Evolutionary conservation across 1,284 basidiomycete genomes (phyloP), one percentile per base, ranked within the genome.

Genomic region (Heterobasidion parviporum): DNA sequence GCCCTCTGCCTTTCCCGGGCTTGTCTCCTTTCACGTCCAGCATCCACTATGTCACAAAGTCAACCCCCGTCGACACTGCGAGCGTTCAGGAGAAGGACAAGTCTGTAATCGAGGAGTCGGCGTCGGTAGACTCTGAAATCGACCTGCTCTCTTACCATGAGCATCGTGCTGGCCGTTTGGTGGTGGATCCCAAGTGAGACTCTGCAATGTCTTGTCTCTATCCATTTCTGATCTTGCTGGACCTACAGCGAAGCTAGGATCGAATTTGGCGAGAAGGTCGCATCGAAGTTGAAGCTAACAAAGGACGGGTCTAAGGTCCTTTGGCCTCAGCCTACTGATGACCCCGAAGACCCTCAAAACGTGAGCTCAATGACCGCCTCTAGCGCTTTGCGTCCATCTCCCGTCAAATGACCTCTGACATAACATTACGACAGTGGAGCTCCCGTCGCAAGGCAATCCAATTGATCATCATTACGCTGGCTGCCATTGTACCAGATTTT

Each of bases 401-500:
- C 44, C 26, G 26, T 26, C 26, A 56, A 32, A 14, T 8, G 48
- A 3, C 8, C 12, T 41, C 35, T 26, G 45, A 44, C n/a, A 45
- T 57, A 35, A 66, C 61, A 61, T 60, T 57, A 16, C 63, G 67
- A 53, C 57, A 61, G 41, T 56, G 45, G 55, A 10, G 47, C 15
- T 53, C 53, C 20, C 32, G 54, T 41, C 70, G 71, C 46, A 87
- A 86, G 68, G 72, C 74, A 45, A 56, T 83, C 3, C 80, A 81
- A 54, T 67, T 87, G 32, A 59, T 81, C 43, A 81, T 86, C 57
- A 72, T 83, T 56, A 85, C 83, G 0, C 64, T 86, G 41, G 83
- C 85, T 8, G 81, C 85, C 3, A 79, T 87, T 44, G 78, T 85
- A 9, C 85, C 85, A 0, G 85, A 86, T 62, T 86, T 87, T 59